Evolutionary conservation across 148 eudicot genomes (phyloP).

Genomic region (Fagopyrum esculentum): DNA sequence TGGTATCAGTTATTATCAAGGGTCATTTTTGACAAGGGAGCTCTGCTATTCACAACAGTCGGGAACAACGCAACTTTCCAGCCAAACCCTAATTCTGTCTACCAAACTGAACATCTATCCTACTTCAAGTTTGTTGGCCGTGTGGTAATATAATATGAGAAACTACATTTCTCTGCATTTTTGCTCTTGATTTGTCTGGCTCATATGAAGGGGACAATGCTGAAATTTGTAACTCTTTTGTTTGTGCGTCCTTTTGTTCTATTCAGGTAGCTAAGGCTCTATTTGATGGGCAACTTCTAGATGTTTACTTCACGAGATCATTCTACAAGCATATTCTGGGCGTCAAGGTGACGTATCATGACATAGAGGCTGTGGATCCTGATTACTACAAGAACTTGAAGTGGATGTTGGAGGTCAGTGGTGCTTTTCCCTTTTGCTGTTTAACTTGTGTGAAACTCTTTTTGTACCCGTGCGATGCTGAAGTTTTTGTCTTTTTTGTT

Average conservation of each 20-base stretch:
- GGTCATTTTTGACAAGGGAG: constrained; percentile 94
- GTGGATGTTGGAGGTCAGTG: constrained; percentile 95
- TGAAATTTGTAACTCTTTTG: not conserved
- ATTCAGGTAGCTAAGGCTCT: constrained; percentile 92
- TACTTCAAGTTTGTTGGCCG: constrained; percentile 98
- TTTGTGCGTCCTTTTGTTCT: not conserved
- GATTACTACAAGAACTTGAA: constrained; percentile 95
- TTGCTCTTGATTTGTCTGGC: not conserved
- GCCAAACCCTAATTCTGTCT: constrained; percentile 97
- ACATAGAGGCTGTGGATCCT: constrained; percentile 99
- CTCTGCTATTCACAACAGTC: constrained; percentile 90
- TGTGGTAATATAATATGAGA: constrained; percentile 51
- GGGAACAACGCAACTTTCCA: constrained; percentile 94
- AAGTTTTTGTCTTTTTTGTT: not conserved
- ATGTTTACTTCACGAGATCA: constrained; percentile 96
- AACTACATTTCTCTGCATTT: not conserved
- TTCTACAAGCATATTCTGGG: constrained; percentile 98
- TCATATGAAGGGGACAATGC: not conserved
- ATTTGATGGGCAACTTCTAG: constrained; percentile 90
- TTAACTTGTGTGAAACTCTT: not conserved
- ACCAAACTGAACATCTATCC: constrained; percentile 96
- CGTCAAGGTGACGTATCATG: constrained; percentile 97
- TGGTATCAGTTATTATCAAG: constrained; percentile 96
- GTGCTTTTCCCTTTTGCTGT: not conserved
- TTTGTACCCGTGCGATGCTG: not conserved